Evolutionary conservation across 345 rosid species (phyloP).

Genomic region (Conringia planisiliqua): DNA sequence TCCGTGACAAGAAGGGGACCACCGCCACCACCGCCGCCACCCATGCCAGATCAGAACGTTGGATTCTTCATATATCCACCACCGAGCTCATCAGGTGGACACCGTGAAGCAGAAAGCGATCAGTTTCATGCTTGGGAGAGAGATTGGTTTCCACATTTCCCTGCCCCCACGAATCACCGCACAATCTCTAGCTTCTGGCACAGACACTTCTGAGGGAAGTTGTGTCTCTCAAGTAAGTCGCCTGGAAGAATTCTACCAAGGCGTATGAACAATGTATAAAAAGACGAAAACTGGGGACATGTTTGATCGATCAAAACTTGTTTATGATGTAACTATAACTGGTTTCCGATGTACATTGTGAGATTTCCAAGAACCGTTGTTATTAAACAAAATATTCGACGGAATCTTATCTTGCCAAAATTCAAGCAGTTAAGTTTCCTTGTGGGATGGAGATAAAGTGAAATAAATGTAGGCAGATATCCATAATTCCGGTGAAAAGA

Average conservation of each 20-base stretch:
- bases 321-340: slow-evolving; percentile 32
- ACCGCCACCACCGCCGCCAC: slow-evolving; percentile 24
- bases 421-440: neutral
- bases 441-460: neutral
- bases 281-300: slow-evolving; percentile 26
- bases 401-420: neutral
- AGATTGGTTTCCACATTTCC: slow-evolving; percentile 36
- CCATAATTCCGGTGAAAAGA: neutral
- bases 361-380: slow-evolving; percentile 1
- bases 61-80: slow-evolving; percentile 53
- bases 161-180: slow-evolving; percentile 11
- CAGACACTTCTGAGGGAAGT: slow-evolving; percentile 30
- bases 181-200: slow-evolving; percentile 28
- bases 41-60: slow-evolving; percentile 41
- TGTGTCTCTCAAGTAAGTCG: slow-evolving; percentile 3
- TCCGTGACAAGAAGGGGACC: slow-evolving; percentile 52
- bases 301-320: slow-evolving; percentile 26
- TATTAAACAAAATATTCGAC: neutral
- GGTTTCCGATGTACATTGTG: slow-evolving; percentile 32
- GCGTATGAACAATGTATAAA: slow-evolving; percentile 31
- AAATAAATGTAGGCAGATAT: neutral
- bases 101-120: slow-evolving; percentile 41
- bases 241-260: slow-evolving; percentile 21
- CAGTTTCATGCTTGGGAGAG: slow-evolving; percentile 39
- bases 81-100: slow-evolving; percentile 40